phyloP scores from a whole-genome alignment of 2,329 filamentous ascomycete genomes.

The Trichoderma breve region DNA sequence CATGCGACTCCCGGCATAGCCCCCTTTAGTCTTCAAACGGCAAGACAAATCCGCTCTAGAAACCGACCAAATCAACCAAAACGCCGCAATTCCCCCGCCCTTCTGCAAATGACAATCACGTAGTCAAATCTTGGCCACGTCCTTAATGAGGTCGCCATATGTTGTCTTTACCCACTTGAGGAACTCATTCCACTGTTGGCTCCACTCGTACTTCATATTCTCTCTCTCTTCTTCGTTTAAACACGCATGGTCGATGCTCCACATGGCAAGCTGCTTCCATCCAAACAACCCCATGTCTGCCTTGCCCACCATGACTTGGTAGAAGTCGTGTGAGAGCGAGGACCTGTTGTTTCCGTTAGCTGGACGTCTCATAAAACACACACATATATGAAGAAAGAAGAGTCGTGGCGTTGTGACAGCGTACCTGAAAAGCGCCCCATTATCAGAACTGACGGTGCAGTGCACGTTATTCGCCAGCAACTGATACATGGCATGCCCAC shows the following conservation, averaged over 20 bases:
- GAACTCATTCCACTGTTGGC: conserved; percentile 57
- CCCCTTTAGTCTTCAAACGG: background rate
- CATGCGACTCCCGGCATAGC: background rate
- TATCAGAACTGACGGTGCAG: conserved; percentile 73
- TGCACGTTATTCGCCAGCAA: conserved; percentile 70
- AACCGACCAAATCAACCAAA: background rate
- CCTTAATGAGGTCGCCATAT: conserved; percentile 31
- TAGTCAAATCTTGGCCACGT: conserved; percentile 8
- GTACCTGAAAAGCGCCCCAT: conserved; percentile 69
- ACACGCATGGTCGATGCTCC: conserved; percentile 63
- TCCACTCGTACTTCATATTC: conserved; percentile 46
- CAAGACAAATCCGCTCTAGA: background rate
- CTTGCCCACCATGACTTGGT: conserved; percentile 70
- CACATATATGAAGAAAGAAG: background rate
- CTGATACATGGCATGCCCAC: conserved; percentile 65
- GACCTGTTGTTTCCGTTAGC: conserved; percentile 42
- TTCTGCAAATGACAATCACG: background rate
- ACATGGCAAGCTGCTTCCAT: conserved; percentile 66
- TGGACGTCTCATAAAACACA: background rate
- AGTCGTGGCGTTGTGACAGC: conserved; percentile 21
- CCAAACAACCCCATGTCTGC: conserved; percentile 65
- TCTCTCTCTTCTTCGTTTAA: conserved; percentile 44
- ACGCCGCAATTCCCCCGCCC: background rate
- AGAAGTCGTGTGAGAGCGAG: conserved; percentile 72
- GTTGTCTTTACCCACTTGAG: conserved; percentile 49